phyloP scores from a whole-genome alignment of 768 basidiomycete species.

The Suillus bovinus region DNA sequence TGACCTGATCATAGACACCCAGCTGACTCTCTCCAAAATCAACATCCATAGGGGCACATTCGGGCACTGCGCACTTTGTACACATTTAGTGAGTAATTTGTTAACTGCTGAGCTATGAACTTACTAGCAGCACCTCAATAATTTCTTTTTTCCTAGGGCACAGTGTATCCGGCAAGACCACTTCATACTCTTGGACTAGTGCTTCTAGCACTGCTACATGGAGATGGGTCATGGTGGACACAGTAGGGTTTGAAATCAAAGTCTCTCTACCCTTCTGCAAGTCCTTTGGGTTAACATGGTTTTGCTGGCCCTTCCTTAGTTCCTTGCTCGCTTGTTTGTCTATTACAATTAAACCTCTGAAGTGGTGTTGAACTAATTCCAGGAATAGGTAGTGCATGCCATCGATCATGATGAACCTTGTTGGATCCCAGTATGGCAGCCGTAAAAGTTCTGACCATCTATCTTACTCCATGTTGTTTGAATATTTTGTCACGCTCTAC shows the following conservation, averaged over 20 bases:
- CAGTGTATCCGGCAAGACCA: background rate
- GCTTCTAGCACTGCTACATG: background rate
- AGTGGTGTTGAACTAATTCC: slow-evolving; percentile 15
- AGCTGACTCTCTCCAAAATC: background rate
- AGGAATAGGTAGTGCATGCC: slow-evolving; percentile 39
- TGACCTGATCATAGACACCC: background rate
- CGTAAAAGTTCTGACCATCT: slow-evolving; percentile 29
- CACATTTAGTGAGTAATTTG: too few species aligned
- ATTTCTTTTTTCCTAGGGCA: background rate
- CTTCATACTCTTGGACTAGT: background rate
- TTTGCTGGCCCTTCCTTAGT: background rate
- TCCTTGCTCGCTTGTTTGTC: slow-evolving; percentile 10
- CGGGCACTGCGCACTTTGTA: background rate
- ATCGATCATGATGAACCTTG: slow-evolving; percentile 29
- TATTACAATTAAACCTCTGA: slow-evolving; percentile 12
- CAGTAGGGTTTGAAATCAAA: background rate
- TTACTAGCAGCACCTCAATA: background rate
- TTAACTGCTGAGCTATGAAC: background rate
- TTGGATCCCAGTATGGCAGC: slow-evolving; percentile 37
- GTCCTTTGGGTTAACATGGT: background rate
- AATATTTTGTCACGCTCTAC: slow-evolving; percentile 16
- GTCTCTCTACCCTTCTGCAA: background rate
- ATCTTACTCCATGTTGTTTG: slow-evolving; percentile 24
- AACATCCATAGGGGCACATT: background rate
- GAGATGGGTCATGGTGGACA: background rate